These are phyloP conservation scores for Nakaseomyces bracarensis DNA, from an alignment of 1,139 yeast species.

Conservation along the genomic window DNA sequence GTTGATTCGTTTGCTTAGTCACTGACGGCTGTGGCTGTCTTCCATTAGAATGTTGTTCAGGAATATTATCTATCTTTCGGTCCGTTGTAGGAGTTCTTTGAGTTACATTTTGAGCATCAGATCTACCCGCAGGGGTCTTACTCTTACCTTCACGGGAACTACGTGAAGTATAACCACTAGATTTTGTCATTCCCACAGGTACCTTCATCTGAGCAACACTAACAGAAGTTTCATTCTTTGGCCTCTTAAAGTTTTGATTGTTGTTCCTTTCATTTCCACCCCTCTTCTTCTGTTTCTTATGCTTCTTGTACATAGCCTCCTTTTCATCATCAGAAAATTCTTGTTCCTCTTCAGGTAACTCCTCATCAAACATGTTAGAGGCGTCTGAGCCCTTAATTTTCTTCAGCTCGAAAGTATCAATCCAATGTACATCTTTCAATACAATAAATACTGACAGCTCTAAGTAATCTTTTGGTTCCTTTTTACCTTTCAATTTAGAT, in stretches of 20 bases:
- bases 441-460: slow-evolving; percentile 67
- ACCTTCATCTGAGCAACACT: not conserved
- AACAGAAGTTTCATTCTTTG: slow-evolving; percentile 7
- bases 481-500: slow-evolving; percentile 36
- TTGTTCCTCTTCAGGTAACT: slow-evolving; percentile 83
- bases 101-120: not conserved
- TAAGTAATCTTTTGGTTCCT: slow-evolving; percentile 37
- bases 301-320: slow-evolving; percentile 42
- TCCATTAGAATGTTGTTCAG: not conserved
- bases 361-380: slow-evolving; percentile 91
- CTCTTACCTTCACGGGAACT: slow-evolving; percentile 13
- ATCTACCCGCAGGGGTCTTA: not conserved
- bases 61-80: not conserved
- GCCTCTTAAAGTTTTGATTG: slow-evolving; percentile 11
- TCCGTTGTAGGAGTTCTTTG: not conserved
- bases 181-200: slow-evolving; percentile 16
- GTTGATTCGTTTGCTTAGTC: not conserved
- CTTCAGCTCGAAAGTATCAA: slow-evolving; percentile 66
- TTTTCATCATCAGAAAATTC: slow-evolving; percentile 91
- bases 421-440: slow-evolving; percentile 71
- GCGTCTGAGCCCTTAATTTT: slow-evolving; percentile 85
- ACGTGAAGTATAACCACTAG: slow-evolving; percentile 20
- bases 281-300: slow-evolving; percentile 51
- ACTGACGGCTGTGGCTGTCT: not conserved
- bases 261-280: slow-evolving; percentile 21